Evolutionary conservation across 352 stramenopile genomes (phyloP).

Genomic region (Thalassiosira hispida): DNA sequence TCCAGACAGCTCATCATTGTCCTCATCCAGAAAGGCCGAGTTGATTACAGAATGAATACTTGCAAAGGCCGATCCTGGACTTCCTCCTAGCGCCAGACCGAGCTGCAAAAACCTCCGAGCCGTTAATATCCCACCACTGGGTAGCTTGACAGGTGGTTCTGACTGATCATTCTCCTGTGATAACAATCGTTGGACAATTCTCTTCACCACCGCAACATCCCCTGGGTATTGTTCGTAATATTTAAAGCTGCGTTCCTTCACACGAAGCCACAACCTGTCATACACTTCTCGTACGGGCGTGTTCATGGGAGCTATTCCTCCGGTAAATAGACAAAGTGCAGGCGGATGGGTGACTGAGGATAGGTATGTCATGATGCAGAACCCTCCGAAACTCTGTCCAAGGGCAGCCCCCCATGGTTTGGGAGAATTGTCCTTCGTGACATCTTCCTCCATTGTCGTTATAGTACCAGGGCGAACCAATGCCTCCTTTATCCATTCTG

Average conservation of each 20-base stretch:
- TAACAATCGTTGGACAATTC: conserved; percentile 73
- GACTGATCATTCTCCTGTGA: conserved; percentile 27
- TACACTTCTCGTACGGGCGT: conserved; percentile 70
- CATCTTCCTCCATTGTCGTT: conserved; percentile 8
- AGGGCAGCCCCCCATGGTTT: conserved; percentile 71
- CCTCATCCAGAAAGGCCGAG: conserved; percentile 67
- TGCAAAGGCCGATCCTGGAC: conserved; percentile 71
- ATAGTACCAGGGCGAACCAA: conserved; percentile 48
- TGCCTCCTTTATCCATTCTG: conserved; percentile 80
- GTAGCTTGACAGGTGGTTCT: conserved; percentile 52
- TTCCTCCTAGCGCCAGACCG: conserved; percentile 77
- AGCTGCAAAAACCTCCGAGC: conserved; percentile 83
- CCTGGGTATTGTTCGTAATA: conserved; percentile 87
- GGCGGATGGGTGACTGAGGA: conserved; percentile 70
- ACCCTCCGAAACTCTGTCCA: conserved; percentile 86
- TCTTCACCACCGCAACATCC: conserved; percentile 78
- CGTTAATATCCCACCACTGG: conserved; percentile 81
- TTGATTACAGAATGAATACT: conserved; percentile 78
- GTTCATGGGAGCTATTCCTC: conserved; percentile 83
- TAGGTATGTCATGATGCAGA: conserved; percentile 85
- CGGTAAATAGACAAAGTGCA: conserved; percentile 79
- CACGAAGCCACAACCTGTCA: conserved; percentile 70
- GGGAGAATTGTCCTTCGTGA: conserved; percentile 13
- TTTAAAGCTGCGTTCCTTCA: conserved; percentile 72
- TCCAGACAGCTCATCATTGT: conserved; percentile 52